Conservation (phyloP, 495 filamentous ascomycete genomes). For the Ascodesmis nigricans region DNA sequence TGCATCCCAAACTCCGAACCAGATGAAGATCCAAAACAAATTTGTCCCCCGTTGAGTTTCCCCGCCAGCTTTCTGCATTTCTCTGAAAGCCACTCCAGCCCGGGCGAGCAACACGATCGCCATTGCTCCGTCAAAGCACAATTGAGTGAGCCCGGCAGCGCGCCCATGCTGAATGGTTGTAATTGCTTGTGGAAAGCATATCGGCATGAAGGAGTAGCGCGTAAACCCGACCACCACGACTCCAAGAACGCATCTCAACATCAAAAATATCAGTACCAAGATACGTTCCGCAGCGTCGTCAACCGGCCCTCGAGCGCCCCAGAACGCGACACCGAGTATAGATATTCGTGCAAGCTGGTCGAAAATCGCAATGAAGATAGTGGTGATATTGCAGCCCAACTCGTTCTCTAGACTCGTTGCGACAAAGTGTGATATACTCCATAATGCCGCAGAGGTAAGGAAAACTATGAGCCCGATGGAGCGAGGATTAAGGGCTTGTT, state of each 20-base stretch:
- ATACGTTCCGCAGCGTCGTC: slow-evolving; percentile 5
- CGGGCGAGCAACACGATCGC: slow-evolving; percentile 10
- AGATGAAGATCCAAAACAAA: too few species aligned
- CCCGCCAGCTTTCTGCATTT: slow-evolving; percentile 5
- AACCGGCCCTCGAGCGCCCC: slow-evolving; percentile 11
- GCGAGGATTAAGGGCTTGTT: slow-evolving; percentile 12
- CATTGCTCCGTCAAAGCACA: slow-evolving; percentile 11
- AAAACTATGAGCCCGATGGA: slow-evolving; percentile 18
- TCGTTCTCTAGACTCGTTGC: slow-evolving; percentile 9
- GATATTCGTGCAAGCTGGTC: slow-evolving; percentile 14
- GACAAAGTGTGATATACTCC: slow-evolving; percentile 13
- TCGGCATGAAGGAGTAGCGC: slow-evolving; percentile 12
- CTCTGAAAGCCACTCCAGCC: slow-evolving; percentile 10
- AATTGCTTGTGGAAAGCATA: slow-evolving; percentile 15
- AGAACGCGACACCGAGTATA: slow-evolving; percentile 9
- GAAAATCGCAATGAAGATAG: slow-evolving; percentile 12
- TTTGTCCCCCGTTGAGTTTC: too few species aligned
- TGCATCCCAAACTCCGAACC: too few species aligned
- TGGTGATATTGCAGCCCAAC: slow-evolving; percentile 6
- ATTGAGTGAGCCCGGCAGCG: slow-evolving; percentile 8
- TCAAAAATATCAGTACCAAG: slow-evolving; percentile 6
- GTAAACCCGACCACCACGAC: slow-evolving; percentile 15
- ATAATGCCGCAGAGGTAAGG: slow-evolving; percentile 11
- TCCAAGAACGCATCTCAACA: slow-evolving; percentile 10
- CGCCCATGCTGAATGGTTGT: slow-evolving; percentile 1